Evolutionary conservation across 768 basidiomycete genomes (phyloP), one percentile per base, ranked within the genome.

Genomic region (Pholiota molesta): DNA sequence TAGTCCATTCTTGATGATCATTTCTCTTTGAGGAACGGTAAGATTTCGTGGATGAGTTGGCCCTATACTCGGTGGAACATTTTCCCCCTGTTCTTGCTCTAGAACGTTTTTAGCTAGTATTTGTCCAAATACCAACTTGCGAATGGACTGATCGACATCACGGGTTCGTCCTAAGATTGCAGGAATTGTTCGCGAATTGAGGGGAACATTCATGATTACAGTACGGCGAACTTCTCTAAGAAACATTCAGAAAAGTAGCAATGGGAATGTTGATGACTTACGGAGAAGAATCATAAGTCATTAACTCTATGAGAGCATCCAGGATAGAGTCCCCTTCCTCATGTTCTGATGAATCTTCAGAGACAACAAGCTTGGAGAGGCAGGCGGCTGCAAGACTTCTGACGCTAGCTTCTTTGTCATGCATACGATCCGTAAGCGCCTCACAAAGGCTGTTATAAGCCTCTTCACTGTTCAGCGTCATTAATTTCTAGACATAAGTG

Each of bases 161-260:
- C 92, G 86, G 2, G 87, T 89, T 29, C 96, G 86, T 1, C 83
- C 79, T 10, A 99, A 82, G 45, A 98, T 82, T 35, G 79, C 76
- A 0, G 87, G 81, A 0, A 98, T 75, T 0, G 89, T 91, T 0
- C 73, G 67, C 0, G 74, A 68, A 35, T 79, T 81, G 8, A 88
- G 72, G 0, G 89, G 86, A 0, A 96, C 81, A 65, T 92, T 92
- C 60, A 89, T 78, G 0, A 97, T 77, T 0, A 86, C 85, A 0
- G 89, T 87, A 33, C 90, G 86, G 4, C 97, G 95, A 19, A 98
- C 96, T 53, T 98, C 96, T 2, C 94, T 95, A 11, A 57, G 26
- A 3, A 49, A 55, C 57, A 33, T 44, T 19, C n/a, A 45, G 5
- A 31, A 57, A 53, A 31, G 37, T 11, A 1, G 52, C 19, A 40